Evolutionary conservation across 129 eudicot genomes (phyloP).

Genomic region (Chrysanthemum seticuspe): DNA sequence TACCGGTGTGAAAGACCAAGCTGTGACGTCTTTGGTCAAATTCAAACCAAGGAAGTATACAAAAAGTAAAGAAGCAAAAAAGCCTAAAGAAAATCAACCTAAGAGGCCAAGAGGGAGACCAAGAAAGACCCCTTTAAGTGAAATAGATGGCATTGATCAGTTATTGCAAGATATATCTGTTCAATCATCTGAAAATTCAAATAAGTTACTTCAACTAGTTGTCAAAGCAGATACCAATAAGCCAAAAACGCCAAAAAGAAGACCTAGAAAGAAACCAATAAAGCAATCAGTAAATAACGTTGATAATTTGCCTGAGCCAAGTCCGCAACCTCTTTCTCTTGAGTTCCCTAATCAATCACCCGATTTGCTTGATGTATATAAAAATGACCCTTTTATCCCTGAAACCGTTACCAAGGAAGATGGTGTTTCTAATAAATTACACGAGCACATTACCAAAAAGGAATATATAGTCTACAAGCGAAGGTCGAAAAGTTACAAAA

Average conservation of each 20-base stretch:
- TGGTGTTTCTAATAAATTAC: background rate
- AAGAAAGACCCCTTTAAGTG: constrained; percentile 31
- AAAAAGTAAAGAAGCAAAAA: constrained; percentile 16
- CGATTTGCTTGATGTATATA: constrained; percentile 19
- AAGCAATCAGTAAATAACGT: constrained; percentile 31
- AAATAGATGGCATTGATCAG: constrained; percentile 21
- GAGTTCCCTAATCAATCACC: constrained; percentile 26
- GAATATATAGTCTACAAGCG: background rate
- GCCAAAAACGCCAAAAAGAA: constrained; percentile 56
- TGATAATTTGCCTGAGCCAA: constrained; percentile 25
- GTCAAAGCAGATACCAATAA: constrained; percentile 5
- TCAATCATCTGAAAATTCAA: constrained; percentile 24
- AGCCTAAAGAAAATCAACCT: constrained; percentile 18
- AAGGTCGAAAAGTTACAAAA: constrained; percentile 14
- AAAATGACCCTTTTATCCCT: constrained; percentile 5
- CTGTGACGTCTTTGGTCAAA: constrained; percentile 26
- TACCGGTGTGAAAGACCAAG: constrained; percentile 33
- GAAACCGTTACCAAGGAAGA: constrained; percentile 8
- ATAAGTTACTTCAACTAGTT: constrained; percentile 15
- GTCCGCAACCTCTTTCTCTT: constrained; percentile 38
- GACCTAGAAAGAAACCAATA: constrained; percentile 57
- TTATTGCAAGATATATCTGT: constrained; percentile 20
- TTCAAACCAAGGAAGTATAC: constrained; percentile 29
- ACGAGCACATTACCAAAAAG: constrained; percentile 8
- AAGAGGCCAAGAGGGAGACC: constrained; percentile 47